phyloP scores from a whole-genome alignment of 208 protist genomes.

The Trypanosomatidae sp. region DNA sequence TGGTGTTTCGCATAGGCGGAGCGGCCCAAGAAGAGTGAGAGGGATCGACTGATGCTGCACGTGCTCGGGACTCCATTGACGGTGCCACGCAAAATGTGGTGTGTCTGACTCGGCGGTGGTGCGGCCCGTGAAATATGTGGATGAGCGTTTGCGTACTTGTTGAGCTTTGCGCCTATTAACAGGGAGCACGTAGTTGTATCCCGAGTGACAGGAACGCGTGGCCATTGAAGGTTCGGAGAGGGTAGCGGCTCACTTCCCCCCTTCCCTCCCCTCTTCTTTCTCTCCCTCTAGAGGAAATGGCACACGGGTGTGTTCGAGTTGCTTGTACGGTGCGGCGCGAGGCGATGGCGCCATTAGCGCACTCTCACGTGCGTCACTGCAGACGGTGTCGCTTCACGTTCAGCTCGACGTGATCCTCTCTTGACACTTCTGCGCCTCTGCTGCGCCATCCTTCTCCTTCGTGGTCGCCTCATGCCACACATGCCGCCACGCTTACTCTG shows the following conservation, averaged over 20 bases:
- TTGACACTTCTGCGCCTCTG: neutral
- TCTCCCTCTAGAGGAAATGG: neutral
- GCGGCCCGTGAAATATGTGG: too few relatives aligned
- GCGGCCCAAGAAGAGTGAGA: neutral
- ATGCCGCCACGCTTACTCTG: neutral
- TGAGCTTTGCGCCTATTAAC: neutral
- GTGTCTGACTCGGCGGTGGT: neutral
- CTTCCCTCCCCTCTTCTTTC: neutral
- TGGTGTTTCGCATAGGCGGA: neutral
- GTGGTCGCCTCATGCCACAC: neutral
- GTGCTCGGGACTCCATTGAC: neutral
- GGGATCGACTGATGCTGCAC: neutral
- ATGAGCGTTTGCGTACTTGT: neutral
- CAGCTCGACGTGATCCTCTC: neutral
- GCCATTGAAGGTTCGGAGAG: neutral
- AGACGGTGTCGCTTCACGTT: neutral
- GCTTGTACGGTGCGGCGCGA: neutral
- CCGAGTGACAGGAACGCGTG: neutral
- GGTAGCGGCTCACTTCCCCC: neutral
- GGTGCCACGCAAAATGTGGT: neutral
- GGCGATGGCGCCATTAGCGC: neutral
- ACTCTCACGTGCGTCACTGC: neutral
- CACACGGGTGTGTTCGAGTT: neutral
- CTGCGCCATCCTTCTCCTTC: neutral
- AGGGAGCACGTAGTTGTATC: neutral